A percentile compares a stretch with the other conserved stretches of the same genome.
Conservation (phyloP, 1,284 basidiomycete genomes). For the Fomitopsis betulina region DNA sequence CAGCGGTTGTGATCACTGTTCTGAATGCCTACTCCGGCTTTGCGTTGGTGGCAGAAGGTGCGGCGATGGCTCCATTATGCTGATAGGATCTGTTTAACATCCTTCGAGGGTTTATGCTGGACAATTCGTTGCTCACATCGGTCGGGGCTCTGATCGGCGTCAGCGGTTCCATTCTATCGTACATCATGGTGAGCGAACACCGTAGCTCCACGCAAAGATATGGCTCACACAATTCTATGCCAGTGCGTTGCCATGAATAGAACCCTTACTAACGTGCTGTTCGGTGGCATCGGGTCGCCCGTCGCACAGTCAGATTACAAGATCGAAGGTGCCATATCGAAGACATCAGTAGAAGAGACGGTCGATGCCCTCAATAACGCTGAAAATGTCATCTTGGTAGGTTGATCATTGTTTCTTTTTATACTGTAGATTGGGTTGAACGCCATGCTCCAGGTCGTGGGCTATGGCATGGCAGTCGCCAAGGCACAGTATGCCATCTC, state of each 20-base stretch:
- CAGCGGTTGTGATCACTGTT: conserved; percentile 84
- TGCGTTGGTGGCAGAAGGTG: conserved; percentile 85
- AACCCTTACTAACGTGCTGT: conserved; percentile 72
- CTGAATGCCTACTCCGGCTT: conserved; percentile 89
- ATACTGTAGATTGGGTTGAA: background rate
- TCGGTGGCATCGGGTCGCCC: conserved; percentile 70
- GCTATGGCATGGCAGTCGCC: conserved; percentile 87
- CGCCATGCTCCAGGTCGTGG: conserved; percentile 53
- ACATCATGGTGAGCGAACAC: conserved; percentile 68
- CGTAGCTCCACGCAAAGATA: background rate
- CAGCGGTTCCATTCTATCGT: conserved; percentile 84
- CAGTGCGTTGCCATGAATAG: conserved; percentile 89
- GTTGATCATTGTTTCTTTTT: conserved; percentile 10
- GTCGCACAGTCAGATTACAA: conserved; percentile 54
- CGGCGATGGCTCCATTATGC: background rate
- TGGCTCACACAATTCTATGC: background rate
- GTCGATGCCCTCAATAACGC: conserved; percentile 73
- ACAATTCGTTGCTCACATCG: conserved; percentile 77
- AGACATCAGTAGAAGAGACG: conserved; percentile 74
- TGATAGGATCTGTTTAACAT: background rate
- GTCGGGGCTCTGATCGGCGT: conserved; percentile 82
- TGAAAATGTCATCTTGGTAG: conserved; percentile 78
- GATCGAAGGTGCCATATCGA: conserved; percentile 76
- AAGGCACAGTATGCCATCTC: conserved; percentile 86
- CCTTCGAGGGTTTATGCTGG: conserved; percentile 73